Evolutionary conservation across 768 basidiomycete genomes (phyloP).

Genomic region (Boletus rubescentipes): DNA sequence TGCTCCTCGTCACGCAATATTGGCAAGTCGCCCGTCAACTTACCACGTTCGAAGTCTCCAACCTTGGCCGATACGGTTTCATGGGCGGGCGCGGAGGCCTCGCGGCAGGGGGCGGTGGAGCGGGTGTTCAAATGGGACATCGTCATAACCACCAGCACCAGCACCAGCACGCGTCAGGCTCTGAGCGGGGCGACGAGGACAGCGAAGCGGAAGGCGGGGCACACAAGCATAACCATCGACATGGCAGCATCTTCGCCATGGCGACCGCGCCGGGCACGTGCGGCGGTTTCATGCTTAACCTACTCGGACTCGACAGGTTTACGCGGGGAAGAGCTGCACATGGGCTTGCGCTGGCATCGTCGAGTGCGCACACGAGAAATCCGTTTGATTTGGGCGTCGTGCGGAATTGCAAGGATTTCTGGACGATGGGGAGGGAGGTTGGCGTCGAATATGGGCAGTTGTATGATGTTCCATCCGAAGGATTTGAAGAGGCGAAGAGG

Average conservation of each 20-base stretch:
- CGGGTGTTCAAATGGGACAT: constrained; percentile 77
- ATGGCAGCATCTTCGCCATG: constrained; percentile 36
- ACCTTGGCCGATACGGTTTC: constrained; percentile 92
- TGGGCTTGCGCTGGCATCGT: constrained; percentile 69
- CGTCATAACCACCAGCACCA: constrained; percentile 42
- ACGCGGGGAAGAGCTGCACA: constrained; percentile 88
- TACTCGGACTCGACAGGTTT: constrained; percentile 93
- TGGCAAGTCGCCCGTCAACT: constrained; percentile 95
- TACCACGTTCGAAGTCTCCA: constrained; percentile 94
- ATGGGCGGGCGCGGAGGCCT: constrained; percentile 90
- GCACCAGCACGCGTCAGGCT: constrained; percentile 28
- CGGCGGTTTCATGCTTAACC: constrained; percentile 75
- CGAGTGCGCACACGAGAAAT: constrained; percentile 65
- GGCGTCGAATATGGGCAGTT: constrained; percentile 88
- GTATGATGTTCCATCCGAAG: constrained; percentile 88
- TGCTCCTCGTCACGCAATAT: constrained; percentile 81
- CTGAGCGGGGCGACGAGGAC: constrained; percentile 50
- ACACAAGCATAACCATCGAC: constrained; percentile 48
- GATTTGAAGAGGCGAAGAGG: constrained; percentile 73
- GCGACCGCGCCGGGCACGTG: constrained; percentile 34
- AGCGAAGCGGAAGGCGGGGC: constrained; percentile 30
- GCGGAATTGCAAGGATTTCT: constrained; percentile 90
- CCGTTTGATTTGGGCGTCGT: constrained; percentile 86
- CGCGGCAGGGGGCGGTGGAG: constrained; percentile 51
- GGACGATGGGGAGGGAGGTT: constrained; percentile 80